Evolutionary conservation across 2,329 filamentous ascomycete species (phyloP), one percentile per base, ranked within the genome.

Genomic region (Alternaria gansuensis): DNA sequence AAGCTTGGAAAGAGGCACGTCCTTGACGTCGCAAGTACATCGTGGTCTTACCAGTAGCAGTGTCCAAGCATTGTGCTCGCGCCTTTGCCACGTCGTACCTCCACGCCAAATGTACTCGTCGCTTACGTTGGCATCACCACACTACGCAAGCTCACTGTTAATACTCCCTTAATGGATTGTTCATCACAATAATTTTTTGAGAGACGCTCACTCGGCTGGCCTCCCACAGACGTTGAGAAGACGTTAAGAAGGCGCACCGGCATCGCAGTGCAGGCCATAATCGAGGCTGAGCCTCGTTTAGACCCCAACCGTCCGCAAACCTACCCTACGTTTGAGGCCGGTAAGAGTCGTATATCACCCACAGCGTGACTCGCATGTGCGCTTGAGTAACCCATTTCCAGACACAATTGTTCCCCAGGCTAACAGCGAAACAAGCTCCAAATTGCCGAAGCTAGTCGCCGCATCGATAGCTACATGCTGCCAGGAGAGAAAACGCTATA

Each of bases 401-500:
- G 44, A 21, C 44, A n/a, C 44, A 34, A 31, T 48, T 31, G 44
- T 34, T 34, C 21, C 31, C 44, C 23, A 34, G 31, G 23, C 21
- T 21, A 34, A 34, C 4, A 48, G 44, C 29, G 36, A 34, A 17
- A 48, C 44, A 24, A 34, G 29, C 14, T 36, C 31, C 33, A 33
- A 24, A 48, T 6, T 46, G 31, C 31, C 21, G 21, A 33, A 33
- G 44, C 33, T 48, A 48, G 44, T 34, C 29, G 44, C 44, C 23
- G 34, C 13, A 23, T 36, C 8, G n/a, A 43, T 49, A 37, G 33
- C 43, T 28, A 24, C 40, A 24, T 31, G 24, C 14, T 46, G 37
- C 29, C 49, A 46, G 23, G 24, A 51, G 23, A 23, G 26, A 21
- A 56, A 59, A 59, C 7, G 40, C 49, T 59, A 51, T 51, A 43